Evolutionary conservation across 805 yeast genomes (phyloP), one percentile per base, ranked within the genome.

Genomic region (Yamadazyma laniorum): DNA sequence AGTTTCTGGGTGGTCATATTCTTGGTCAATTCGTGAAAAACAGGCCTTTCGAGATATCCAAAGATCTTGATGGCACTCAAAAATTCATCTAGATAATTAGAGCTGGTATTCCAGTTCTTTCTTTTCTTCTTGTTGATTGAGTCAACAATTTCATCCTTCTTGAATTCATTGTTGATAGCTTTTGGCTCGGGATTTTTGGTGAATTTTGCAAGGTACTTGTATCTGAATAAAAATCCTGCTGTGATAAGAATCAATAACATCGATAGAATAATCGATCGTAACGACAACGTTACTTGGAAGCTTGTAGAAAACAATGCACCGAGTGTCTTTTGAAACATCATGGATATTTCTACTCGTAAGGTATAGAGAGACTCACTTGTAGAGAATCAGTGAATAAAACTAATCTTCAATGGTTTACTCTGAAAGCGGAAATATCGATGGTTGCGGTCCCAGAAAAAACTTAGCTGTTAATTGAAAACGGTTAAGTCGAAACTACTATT

Each of bases 11-110:
- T 91, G 37, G 86, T 86, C 87, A 91, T 88, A 44, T 84, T 84
- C 54, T 85, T 82, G 3, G 98, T 90, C 50, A 91, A 72, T 52
- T 90, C 98, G 55, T 90, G 95, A 59, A 91, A 90, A 1, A 91
- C 96, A 2, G 86, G 84, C 44, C 82, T 75, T 48, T 91, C 98
- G 34, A 91, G 69, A 58, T 91, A 91, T 2, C 98, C 98, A 65
- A 91, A 93, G 5, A 93, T 84, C 60, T 88, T 89, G 47, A 93
- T 86, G 3, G 96, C 98, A 35, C 86, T 77, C 32, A 91, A 63
- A 51, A 91, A 91, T 56, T 90, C 95, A 57, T 91, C 96, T 36
- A 91, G 65, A 53, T 88, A 90, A 32, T 85, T 81, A 1, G 83
- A 63, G 31, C 75, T 46, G 61, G 65, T 21, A 77, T 75, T 41